These are phyloP conservation scores for Rhizopogon vinicolor DNA, from an alignment of 768 basidiomycete species.

Conservation along the genomic window DNA sequence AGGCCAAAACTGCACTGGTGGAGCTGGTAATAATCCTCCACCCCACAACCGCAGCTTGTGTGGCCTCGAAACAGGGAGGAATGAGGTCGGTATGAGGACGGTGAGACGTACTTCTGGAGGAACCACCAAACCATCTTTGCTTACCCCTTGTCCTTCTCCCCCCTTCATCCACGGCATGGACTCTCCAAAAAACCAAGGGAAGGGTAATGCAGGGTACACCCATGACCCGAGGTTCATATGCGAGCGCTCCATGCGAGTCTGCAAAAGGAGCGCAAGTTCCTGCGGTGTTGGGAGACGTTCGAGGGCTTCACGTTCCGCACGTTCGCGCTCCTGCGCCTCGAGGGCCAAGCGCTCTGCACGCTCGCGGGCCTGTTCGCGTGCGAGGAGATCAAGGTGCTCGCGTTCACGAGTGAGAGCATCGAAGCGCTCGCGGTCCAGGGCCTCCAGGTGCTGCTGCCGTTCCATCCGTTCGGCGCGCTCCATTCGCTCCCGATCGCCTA, in stretches of 20 bases:
- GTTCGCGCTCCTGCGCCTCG: background rate
- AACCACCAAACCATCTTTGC: conserved; percentile 2
- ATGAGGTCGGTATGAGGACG: conserved; percentile 54
- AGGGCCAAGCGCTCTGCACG: conserved; percentile 6
- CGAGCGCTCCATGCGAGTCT: conserved; percentile 23
- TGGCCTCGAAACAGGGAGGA: conserved; percentile 54
- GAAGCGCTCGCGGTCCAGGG: conserved; percentile 26
- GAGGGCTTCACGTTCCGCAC: conserved; percentile 1
- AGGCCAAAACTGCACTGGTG: conserved; percentile 26
- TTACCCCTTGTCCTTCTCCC: conserved; percentile 17
- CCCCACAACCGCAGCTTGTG: conserved; percentile 63
- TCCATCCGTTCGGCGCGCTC: conserved; percentile 28
- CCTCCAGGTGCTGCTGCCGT: conserved; percentile 21
- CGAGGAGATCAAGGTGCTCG: background rate
- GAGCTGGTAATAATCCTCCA: conserved; percentile 46
- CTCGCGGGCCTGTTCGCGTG: conserved; percentile 6
- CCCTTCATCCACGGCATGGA: conserved; percentile 21
- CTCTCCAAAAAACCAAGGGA: conserved; percentile 31
- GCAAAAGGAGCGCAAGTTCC: conserved; percentile 26
- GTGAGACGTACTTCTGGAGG: conserved; percentile 36
- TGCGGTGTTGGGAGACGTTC: conserved; percentile 29
- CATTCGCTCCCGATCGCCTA: conserved; percentile 11
- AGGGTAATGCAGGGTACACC: conserved; percentile 26
- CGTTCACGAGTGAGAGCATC: conserved; percentile 1
- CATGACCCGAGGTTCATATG: conserved; percentile 24